phyloP scores from a whole-genome alignment of 2,329 filamentous ascomycete species.

The Sarocladium oryzae region DNA sequence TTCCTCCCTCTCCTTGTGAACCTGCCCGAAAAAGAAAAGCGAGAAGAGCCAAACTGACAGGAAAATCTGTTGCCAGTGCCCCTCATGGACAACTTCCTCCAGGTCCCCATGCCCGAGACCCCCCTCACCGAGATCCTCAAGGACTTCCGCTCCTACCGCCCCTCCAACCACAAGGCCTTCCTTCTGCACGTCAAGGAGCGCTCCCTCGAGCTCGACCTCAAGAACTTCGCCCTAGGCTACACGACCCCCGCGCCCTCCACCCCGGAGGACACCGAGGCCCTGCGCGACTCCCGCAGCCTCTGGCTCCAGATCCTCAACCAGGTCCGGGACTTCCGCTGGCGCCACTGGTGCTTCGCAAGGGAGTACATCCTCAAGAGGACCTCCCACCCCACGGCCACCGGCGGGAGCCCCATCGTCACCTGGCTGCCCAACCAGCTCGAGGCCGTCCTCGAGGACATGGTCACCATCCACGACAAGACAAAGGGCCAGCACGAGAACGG shows the following conservation, averaged over 20 bases:
- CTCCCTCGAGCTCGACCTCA: constrained; percentile 44
- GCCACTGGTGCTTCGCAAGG: constrained; percentile 79
- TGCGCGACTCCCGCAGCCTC: constrained; percentile 50
- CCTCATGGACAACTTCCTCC: constrained; percentile 78
- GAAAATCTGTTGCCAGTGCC: constrained; percentile 47
- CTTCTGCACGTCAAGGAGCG: constrained; percentile 60
- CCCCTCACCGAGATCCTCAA: constrained; percentile 81
- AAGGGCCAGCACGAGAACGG: constrained; percentile 30
- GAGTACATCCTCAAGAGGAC: constrained; percentile 81
- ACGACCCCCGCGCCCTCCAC: constrained; percentile 14
- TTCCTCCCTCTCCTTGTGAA: background rate
- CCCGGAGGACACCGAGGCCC: constrained; percentile 29
- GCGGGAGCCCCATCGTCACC: constrained; percentile 75
- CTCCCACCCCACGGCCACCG: constrained; percentile 69
- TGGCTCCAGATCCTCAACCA: constrained; percentile 65
- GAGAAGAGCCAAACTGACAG: no score
- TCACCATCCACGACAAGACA: constrained; percentile 43
- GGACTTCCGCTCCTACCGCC: constrained; percentile 85
- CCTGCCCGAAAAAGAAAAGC: no score
- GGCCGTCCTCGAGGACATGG: constrained; percentile 68
- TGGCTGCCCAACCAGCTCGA: constrained; percentile 79
- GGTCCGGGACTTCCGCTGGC: constrained; percentile 75
- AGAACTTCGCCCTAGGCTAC: constrained; percentile 48
- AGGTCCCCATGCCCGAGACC: constrained; percentile 82
- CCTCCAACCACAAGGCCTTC: constrained; percentile 82